Evolutionary conservation across 495 filamentous ascomycete species (phyloP).

Genomic region (Penicillium verhagenii): DNA sequence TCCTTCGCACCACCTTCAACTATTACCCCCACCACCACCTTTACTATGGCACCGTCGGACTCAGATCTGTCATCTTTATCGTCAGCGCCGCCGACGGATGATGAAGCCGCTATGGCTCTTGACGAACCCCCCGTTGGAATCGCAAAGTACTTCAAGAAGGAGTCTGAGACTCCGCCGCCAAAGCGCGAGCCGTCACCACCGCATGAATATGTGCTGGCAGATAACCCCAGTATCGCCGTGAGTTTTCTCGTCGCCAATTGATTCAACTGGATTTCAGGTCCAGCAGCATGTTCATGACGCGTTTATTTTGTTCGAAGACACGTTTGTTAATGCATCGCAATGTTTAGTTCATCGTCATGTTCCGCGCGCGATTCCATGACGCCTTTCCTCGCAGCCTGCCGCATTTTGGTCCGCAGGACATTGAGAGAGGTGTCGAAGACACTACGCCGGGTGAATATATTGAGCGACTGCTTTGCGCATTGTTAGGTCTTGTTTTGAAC

Average conservation of each 20-base stretch:
- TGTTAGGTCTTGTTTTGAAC: conserved; percentile 85
- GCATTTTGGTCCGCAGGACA: conserved; percentile 91
- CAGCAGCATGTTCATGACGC: conserved; percentile 29
- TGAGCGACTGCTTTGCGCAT: conserved; percentile 83
- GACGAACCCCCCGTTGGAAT: conserved; percentile 45
- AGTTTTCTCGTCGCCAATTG: conserved; percentile 37
- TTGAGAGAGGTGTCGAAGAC: conserved; percentile 82
- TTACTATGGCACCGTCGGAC: conserved; percentile 51
- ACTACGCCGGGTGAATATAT: conserved; percentile 75
- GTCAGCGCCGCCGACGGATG: conserved; percentile 56
- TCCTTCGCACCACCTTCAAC: conserved; percentile 17
- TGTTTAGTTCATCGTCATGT: conserved; percentile 92
- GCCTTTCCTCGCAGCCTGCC: conserved; percentile 81
- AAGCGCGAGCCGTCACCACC: conserved; percentile 80
- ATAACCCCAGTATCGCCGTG: conserved; percentile 86
- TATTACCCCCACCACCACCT: conserved; percentile 21
- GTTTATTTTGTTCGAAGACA: conserved; percentile 26
- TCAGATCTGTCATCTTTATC: conserved; percentile 59
- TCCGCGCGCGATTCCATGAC: conserved; percentile 87
- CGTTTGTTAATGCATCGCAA: conserved; percentile 42
- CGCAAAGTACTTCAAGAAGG: conserved; percentile 49
- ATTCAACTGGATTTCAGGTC: not conserved
- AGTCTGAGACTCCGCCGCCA: conserved; percentile 62
- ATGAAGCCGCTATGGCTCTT: conserved; percentile 47
- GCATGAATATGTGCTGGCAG: conserved; percentile 83